A percentile compares a stretch with the other conserved stretches of the same genome.
Evolutionary conservation across 257 asterid species (phyloP).

Genomic region (Solanum ahanhuiri): DNA sequence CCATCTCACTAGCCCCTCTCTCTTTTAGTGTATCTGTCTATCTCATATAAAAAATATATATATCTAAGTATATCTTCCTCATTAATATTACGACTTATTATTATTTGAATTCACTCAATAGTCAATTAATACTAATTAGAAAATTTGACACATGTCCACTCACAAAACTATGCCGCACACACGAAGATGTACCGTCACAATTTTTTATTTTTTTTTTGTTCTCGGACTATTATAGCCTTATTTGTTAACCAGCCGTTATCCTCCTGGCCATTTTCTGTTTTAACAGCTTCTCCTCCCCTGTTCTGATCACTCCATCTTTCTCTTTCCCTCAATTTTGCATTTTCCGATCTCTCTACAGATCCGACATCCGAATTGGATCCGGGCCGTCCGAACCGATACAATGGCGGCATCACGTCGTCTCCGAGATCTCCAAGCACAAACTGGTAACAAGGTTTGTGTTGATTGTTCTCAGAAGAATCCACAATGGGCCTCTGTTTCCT

Average conservation of each 20-base stretch:
- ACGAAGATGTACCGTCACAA: no score
- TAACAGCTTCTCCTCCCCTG: not conserved
- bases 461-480: conserved; percentile 91
- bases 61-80: no score
- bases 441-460: conserved; percentile 78
- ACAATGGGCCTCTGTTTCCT: conserved; percentile 95
- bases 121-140: no score
- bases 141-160: not conserved
- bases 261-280: not conserved
- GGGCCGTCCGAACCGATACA: not conserved
- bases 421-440: conserved; percentile 81
- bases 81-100: no score
- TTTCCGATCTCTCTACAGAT: not conserved
- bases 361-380: not conserved
- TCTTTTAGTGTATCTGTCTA: no score
- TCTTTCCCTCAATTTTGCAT: not conserved
- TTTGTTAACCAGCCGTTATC: not conserved
- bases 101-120: not conserved
- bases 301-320: not conserved
- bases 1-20: not conserved
- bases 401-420: conserved; percentile 89
- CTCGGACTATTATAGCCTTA: not conserved
- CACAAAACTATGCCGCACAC: not conserved
- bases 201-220: not conserved
- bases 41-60: no score